phyloP scores from a whole-genome alignment of 495 filamentous ascomycete species.

The Cercophora scortea region DNA sequence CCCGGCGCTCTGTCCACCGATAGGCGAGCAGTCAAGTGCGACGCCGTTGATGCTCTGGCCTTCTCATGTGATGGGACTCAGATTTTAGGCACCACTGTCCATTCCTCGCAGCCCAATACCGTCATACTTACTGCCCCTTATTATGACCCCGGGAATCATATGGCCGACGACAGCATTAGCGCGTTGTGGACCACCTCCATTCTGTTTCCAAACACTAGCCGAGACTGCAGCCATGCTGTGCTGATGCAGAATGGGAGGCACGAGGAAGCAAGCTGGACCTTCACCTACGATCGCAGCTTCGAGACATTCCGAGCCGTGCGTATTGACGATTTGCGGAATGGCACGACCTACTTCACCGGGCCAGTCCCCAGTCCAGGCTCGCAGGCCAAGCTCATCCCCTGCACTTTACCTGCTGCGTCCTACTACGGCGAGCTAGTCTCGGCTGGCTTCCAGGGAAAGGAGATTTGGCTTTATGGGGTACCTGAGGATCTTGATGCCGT shows the following conservation, averaged over 20 bases:
- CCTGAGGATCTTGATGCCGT: slow-evolving; percentile 62
- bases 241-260: slow-evolving; percentile 61
- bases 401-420: slow-evolving; percentile 61
- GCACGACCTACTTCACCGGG: slow-evolving; percentile 75
- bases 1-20: slow-evolving; percentile 56
- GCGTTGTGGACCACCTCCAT: slow-evolving; percentile 86
- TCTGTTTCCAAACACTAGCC: slow-evolving; percentile 70
- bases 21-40: slow-evolving; percentile 73
- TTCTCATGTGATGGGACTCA: slow-evolving; percentile 82
- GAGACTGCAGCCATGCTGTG: slow-evolving; percentile 69
- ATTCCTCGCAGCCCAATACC: slow-evolving; percentile 55
- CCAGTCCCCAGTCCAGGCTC: slow-evolving; percentile 44
- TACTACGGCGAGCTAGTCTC: slow-evolving; percentile 65
- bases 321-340: slow-evolving; percentile 64
- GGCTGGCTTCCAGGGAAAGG: slow-evolving; percentile 63
- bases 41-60: slow-evolving; percentile 64
- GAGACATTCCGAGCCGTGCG: slow-evolving; percentile 71
- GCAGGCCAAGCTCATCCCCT: slow-evolving; percentile 46
- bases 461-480: slow-evolving; percentile 75
- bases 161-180: slow-evolving; percentile 60
- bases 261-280: slow-evolving; percentile 68
- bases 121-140: slow-evolving; percentile 78
- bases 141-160: slow-evolving; percentile 51
- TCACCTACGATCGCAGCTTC: slow-evolving; percentile 70
- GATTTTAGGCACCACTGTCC: slow-evolving; percentile 71